Evolutionary conservation across 2,329 filamentous ascomycete genomes (phyloP), one percentile per base, ranked within the genome.

Genomic region (Madurella mycetomatis): DNA sequence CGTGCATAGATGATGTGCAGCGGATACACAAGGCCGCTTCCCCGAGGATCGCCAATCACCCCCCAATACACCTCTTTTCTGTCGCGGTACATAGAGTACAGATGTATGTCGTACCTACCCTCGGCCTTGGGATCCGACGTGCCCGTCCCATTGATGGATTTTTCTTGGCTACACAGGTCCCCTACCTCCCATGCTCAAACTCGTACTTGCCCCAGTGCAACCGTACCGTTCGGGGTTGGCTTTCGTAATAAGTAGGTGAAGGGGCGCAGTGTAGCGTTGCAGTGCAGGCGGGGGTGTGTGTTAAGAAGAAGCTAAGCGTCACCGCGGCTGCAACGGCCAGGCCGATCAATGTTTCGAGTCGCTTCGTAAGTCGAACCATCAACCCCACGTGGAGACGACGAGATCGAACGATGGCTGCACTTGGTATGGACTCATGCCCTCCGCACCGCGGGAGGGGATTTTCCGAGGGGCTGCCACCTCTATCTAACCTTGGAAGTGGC

Each of bases 1-100:
- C 30, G 25, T 44, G 47, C 54, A 53, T 56, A 44, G 31, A 53
- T 56, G 46, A 53, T 44, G 30, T 41, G 50, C 50, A 50, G 50
- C 54, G 54, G 54, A 34, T 53, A 53, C 47, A 47, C 50, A 56
- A 4, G 5, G 19, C 13, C 16, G 16, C 19, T 31, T 56, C 45
- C 47, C 49, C 50, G 45, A 48, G 31, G 47, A 8, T 4, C n/a
- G 9, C 47, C 39, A 5, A 31, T 30, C 15, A 5, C 19, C 4
- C 17, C n/a, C 39, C 40, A n/a, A 13, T 32, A 17, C 15, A 16
- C 40, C 32, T 5, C 48, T 44, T 25, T 16, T 40, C 44, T 37
- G 53, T 39, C 53, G 39, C 12, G 25, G 13, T 39, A n/a, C n/a
- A n/a, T n/a, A n/a, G n/a, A n/a, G n/a, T n/a, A 41, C 51, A 45